Conservation (phyloP, 2,329 filamentous ascomycete species). For the Tolypocladium sp. region DNA sequence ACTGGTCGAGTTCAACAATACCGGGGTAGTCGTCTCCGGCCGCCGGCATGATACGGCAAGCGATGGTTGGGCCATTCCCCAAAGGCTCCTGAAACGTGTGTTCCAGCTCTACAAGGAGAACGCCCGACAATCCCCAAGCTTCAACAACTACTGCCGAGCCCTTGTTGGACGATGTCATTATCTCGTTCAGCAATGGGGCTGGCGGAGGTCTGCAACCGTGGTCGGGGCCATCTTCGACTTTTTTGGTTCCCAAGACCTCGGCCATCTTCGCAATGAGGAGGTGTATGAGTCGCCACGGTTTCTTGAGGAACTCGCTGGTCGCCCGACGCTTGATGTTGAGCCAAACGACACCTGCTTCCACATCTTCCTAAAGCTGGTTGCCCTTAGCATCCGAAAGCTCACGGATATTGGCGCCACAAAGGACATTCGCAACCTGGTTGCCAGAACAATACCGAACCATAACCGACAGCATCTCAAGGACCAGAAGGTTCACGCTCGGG, state of each 20-base stretch:
- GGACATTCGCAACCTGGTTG: conserved; percentile 51
- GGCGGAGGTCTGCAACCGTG: conserved; percentile 47
- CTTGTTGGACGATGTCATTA: conserved; percentile 52
- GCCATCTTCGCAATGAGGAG: conserved; percentile 56
- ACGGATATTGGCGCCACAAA: conserved; percentile 38
- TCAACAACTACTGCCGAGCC: conserved; percentile 56
- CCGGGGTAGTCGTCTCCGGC: conserved; percentile 35
- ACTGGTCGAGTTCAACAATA: conserved; percentile 48
- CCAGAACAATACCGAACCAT: conserved; percentile 56
- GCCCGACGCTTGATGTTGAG: conserved; percentile 39
- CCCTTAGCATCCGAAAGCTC: conserved; percentile 44
- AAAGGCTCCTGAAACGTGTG: conserved; percentile 45
- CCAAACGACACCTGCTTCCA: conserved; percentile 56
- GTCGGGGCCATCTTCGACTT: conserved; percentile 59
- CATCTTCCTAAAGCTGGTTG: conserved; percentile 57
- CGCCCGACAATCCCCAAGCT: conserved; percentile 45
- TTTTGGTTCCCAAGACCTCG: conserved; percentile 52
- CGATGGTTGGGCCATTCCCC: conserved; percentile 54
- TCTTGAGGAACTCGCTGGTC: conserved; percentile 41
- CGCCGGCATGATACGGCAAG: conserved; percentile 16
- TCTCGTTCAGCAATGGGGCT: conserved; percentile 57
- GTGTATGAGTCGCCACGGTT: conserved; percentile 52
- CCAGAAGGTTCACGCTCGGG: conserved; percentile 47
- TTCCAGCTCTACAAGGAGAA: conserved; percentile 51
- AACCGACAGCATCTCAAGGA: conserved; percentile 56